Evolutionary conservation across 352 stramenopile species (phyloP), one percentile per base, ranked within the genome.

Genomic region (Pythium phragmitis): DNA sequence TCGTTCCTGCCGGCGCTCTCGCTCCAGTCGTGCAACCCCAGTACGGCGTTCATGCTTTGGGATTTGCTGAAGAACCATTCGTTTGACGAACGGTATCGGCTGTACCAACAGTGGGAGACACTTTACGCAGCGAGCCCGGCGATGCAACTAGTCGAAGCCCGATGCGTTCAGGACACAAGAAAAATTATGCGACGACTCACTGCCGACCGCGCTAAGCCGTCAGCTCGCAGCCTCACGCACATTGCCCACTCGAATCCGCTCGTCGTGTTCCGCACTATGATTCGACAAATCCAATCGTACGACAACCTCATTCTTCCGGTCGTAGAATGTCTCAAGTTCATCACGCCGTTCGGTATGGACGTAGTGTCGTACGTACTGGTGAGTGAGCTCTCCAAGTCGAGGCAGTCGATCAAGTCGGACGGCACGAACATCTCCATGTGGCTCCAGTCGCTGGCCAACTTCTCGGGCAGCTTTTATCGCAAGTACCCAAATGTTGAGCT

Each of bases 281-380:
- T 98, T 28, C 86, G 85, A 49, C 93, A 98, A 72, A 98, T 98
- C 72, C 94, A 98, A 72, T 98, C 92, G 71, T 99, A 99, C 67
- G 96, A 98, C 60, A 99, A 99, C 68, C 74, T 99, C 60, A 98
- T 99, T 55, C 80, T 97, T 63, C 92, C 97, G 14, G 96, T 98
- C 59, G 93, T 99, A 7, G 94, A 99, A 63, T 91, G 87, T n/a
- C 94, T 98, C 69, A 94, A 96, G 61, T 98, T 96, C 66, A 82
- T 98, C 17, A 97, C 94, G 7, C 89, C 90, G 14, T 75, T 99
- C 19, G 89, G 89, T 19, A 92, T 98, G 73, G 96, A 99, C 75
- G 94, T 98, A 21, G 75, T 99, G 11, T 96, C 89, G 23, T 98
- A 96, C 64, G 92, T 96, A 58, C 85, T 99, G 26, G 82, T 98